phyloP scores from a whole-genome alignment of 202 grass and related monocot genomes.

The Alloteropsis angusta region DNA sequence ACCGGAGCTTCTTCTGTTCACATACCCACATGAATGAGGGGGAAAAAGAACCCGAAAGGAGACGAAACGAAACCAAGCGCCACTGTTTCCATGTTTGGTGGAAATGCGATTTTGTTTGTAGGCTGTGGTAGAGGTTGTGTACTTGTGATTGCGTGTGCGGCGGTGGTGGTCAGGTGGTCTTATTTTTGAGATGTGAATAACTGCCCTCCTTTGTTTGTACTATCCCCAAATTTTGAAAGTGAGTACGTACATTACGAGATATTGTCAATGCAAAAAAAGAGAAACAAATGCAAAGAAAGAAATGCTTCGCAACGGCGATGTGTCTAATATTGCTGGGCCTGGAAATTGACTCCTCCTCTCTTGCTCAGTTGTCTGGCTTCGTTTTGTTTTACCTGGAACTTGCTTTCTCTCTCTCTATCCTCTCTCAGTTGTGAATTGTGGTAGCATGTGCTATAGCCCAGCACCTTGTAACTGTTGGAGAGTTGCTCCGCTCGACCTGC shows the following conservation, averaged over 20 bases:
- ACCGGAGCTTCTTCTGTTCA: not conserved
- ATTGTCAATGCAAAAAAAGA: not conserved
- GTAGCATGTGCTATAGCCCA: too few species aligned
- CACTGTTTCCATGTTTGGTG: conserved; percentile 32
- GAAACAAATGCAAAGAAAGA: not conserved
- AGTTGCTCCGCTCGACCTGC: too few species aligned
- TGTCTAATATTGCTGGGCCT: too few species aligned
- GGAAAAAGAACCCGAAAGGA: not conserved
- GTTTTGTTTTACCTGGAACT: too few species aligned
- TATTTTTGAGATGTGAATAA: conserved; percentile 44
- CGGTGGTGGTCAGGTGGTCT: not conserved
- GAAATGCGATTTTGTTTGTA: conserved; percentile 55
- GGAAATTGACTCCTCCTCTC: too few species aligned
- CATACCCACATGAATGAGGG: not conserved
- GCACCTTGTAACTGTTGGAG: too few species aligned
- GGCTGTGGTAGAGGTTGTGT: conserved; percentile 15
- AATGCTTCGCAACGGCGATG: not conserved
- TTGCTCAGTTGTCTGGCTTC: too few species aligned
- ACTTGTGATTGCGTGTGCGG: not conserved
- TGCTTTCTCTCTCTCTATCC: too few species aligned
- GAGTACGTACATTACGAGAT: not conserved
- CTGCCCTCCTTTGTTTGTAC: conserved; percentile 23
- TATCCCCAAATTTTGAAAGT: conserved; percentile 32
- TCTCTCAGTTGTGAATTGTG: too few species aligned
- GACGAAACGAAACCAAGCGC: not conserved